phyloP scores from a whole-genome alignment of 768 basidiomycete genomes.

The Coprinellus aureogranulatus region DNA sequence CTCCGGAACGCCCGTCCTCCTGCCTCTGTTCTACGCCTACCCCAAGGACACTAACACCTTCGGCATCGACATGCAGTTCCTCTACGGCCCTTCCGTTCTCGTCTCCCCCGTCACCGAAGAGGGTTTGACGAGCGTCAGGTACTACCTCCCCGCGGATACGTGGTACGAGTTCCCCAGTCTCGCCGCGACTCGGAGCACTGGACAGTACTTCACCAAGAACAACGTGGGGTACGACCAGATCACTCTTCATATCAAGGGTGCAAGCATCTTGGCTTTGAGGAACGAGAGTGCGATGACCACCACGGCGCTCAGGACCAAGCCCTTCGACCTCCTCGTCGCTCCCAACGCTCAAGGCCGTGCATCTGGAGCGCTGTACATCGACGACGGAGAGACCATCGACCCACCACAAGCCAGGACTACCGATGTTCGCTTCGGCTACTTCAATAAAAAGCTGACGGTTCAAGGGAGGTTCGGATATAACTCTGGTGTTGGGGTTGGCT shows the following conservation, averaged over 20 bases:
- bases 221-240: constrained; percentile 56
- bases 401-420: constrained; percentile 27
- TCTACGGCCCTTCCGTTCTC: constrained; percentile 65
- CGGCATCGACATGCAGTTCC: constrained; percentile 64
- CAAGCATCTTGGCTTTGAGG: constrained; percentile 57
- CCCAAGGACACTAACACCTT: constrained; percentile 60
- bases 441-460: constrained; percentile 28
- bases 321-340: constrained; percentile 65
- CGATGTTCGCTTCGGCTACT: constrained; percentile 31
- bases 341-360: constrained; percentile 53
- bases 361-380: constrained; percentile 54
- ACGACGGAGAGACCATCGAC: constrained; percentile 57
- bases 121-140: constrained; percentile 52
- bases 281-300: constrained; percentile 60
- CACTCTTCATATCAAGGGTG: constrained; percentile 62
- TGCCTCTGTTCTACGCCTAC: constrained; percentile 66
- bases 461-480: constrained; percentile 36
- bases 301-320: constrained; percentile 45
- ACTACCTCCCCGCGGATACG: constrained; percentile 62
- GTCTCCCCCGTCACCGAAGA: constrained; percentile 68
- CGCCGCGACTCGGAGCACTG: constrained; percentile 46
- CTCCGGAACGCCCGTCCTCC: constrained; percentile 66
- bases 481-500: constrained; percentile 32
- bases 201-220: constrained; percentile 40
- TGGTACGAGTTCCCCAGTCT: constrained; percentile 65